Conservation (phyloP, 331 rosid genomes). For the Acacia pycnantha region DNA sequence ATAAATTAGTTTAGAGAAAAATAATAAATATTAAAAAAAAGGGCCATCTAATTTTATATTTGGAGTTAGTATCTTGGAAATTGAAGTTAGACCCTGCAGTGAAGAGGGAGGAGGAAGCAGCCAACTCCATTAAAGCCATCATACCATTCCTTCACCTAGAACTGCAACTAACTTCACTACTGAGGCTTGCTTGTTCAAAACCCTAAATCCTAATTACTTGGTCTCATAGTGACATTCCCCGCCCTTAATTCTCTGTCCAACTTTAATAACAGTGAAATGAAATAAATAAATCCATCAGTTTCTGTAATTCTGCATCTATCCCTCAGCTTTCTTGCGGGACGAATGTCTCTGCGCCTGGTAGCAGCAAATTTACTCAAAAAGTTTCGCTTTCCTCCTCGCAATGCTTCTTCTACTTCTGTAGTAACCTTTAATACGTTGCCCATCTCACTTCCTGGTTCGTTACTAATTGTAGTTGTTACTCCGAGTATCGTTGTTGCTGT, state of each 20-base stretch:
- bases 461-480: background rate
- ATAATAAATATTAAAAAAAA: too few species aligned
- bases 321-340: background rate
- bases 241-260: background rate
- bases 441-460: conserved; percentile 44
- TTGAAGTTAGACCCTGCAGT: too few species aligned
- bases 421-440: conserved; percentile 26
- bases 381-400: conserved; percentile 36
- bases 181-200: background rate
- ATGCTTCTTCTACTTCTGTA: conserved; percentile 12
- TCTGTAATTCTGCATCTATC: background rate
- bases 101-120: too few species aligned
- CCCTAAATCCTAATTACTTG: background rate
- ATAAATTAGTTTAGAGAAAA: too few species aligned
- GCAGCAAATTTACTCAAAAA: conserved; percentile 39
- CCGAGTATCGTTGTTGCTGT: background rate
- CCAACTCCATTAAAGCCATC: background rate
- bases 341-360: conserved; percentile 48
- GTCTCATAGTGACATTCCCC: too few species aligned
- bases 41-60: too few species aligned
- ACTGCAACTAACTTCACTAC: background rate
- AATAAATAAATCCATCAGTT: background rate
- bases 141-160: background rate
- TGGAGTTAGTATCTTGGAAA: too few species aligned
- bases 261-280: background rate